Percentiles rank a stretch among this genome's conserved stretches.
These are phyloP conservation scores for Narthecium ossifragum DNA, from an alignment of 106 monocot genomes.

Conservation along the genomic window DNA sequence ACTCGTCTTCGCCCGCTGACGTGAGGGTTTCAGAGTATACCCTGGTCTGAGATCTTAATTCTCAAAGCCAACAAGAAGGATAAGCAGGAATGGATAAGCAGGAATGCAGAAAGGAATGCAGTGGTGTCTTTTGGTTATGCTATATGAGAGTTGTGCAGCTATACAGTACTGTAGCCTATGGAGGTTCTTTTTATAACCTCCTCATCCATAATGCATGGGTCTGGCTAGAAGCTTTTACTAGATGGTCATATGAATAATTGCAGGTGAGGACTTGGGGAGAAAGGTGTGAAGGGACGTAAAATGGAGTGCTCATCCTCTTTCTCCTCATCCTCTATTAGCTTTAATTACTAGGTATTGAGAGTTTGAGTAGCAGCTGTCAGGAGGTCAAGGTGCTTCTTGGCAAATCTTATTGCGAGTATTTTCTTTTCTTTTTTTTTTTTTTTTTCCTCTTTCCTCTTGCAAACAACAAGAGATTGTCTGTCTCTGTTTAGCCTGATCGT, in stretches of 20 bases:
- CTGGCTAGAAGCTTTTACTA: background rate
- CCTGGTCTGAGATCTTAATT: constrained; percentile 21
- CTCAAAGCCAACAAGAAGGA: background rate
- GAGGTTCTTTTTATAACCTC: constrained; percentile 18
- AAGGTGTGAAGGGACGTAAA: constrained; percentile 55
- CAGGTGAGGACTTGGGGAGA: constrained; percentile 26
- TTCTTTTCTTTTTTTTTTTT: background rate
- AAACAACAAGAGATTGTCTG: background rate
- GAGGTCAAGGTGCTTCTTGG: constrained; percentile 1
- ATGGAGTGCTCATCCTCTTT: constrained; percentile 68
- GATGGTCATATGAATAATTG: constrained; percentile 7
- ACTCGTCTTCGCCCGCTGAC: constrained; percentile 42
- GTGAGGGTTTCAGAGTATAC: constrained; percentile 41
- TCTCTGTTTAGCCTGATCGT: background rate
- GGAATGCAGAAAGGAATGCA: too few species aligned
- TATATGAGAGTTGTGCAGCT: background rate
- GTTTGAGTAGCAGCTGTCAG: background rate
- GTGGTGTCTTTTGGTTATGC: too few species aligned
- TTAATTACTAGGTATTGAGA: background rate
- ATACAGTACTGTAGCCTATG: background rate
- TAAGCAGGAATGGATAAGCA: background rate
- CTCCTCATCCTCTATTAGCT: constrained; percentile 12
- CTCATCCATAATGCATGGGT: background rate
- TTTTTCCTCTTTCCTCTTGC: background rate
- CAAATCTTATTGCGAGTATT: background rate